Percentiles rank a stretch among this genome's conserved stretches.
phyloP scores from a whole-genome alignment of 106 monocot species.

The Vanilla planifolia region DNA sequence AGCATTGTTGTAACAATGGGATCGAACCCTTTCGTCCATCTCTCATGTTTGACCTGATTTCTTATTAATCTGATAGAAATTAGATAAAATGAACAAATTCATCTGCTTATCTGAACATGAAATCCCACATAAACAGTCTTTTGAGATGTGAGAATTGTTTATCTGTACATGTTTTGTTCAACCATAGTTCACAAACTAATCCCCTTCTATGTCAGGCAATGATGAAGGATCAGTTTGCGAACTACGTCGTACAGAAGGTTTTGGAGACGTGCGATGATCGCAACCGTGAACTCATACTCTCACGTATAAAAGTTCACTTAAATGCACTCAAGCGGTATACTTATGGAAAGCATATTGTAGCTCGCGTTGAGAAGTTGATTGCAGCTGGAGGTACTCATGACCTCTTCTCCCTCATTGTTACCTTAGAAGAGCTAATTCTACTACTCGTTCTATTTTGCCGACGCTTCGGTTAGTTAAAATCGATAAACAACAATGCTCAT shows the following conservation, averaged over 20 bases:
- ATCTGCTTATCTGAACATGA: no score
- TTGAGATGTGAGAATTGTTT: no score
- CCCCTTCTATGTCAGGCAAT: constrained; percentile 17
- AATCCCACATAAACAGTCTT: no score
- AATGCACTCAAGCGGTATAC: constrained; percentile 17
- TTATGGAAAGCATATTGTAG: constrained; percentile 18
- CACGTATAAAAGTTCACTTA: constrained; percentile 15
- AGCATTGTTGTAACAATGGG: no score
- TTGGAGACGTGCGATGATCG: constrained; percentile 19
- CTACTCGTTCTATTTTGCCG: background rate
- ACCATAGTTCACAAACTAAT: no score
- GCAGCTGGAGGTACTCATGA: constrained; percentile 8
- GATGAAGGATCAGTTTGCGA: constrained; percentile 22
- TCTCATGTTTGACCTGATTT: no score
- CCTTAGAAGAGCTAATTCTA: background rate
- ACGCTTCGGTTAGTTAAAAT: no score
- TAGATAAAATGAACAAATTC: no score
- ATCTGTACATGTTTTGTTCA: no score
- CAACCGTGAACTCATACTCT: constrained; percentile 14
- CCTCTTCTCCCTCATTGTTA: background rate
- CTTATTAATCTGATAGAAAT: no score
- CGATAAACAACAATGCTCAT: no score
- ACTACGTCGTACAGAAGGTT: constrained; percentile 19
- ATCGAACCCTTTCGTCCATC: no score
- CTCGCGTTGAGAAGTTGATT: constrained; percentile 16